Evolutionary conservation across 2,329 filamentous ascomycete genomes (phyloP).

Genomic region (Arachnomyces sp.): DNA sequence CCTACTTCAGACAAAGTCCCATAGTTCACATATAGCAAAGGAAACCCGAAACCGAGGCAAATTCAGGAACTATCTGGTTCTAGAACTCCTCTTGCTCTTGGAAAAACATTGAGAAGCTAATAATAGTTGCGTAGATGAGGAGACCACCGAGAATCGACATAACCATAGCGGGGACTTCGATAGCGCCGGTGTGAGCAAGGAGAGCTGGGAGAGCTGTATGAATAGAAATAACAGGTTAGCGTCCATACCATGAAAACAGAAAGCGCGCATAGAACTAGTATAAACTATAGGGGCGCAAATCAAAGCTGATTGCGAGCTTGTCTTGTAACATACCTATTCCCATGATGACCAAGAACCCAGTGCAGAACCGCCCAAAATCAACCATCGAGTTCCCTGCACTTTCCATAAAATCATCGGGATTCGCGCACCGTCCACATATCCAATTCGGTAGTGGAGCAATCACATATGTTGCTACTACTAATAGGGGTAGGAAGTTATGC

Average conservation of each 20-base stretch:
- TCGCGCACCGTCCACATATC: constrained; percentile 81
- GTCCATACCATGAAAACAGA: not conserved
- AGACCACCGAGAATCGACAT: constrained; percentile 93
- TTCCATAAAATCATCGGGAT: constrained; percentile 93
- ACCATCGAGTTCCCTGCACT: constrained; percentile 73
- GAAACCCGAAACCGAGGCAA: too few relatives aligned
- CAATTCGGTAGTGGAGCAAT: constrained; percentile 93
- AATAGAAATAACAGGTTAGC: constrained; percentile 5
- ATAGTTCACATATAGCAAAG: too few relatives aligned
- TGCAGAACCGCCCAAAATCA: constrained; percentile 88
- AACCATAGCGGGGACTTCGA: constrained; percentile 75
- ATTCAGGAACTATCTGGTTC: constrained; percentile 12
- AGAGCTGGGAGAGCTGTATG: constrained; percentile 72
- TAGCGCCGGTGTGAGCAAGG: constrained; percentile 78
- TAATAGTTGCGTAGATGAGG: constrained; percentile 95
- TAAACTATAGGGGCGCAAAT: not conserved
- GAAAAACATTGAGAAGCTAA: constrained; percentile 98
- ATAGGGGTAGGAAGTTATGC: constrained; percentile 86
- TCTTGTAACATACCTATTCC: constrained; percentile 68
- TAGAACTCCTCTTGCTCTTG: constrained; percentile 95
- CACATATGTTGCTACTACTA: constrained; percentile 93
- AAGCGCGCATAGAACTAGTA: not conserved
- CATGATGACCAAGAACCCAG: constrained; percentile 94
- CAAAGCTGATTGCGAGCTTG: constrained; percentile 3
- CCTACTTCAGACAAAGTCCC: too few relatives aligned